Evolutionary conservation across 73 alveolate genomes (phyloP), one percentile per base, ranked within the genome.

Genomic region (Symbiodinium natans): DNA sequence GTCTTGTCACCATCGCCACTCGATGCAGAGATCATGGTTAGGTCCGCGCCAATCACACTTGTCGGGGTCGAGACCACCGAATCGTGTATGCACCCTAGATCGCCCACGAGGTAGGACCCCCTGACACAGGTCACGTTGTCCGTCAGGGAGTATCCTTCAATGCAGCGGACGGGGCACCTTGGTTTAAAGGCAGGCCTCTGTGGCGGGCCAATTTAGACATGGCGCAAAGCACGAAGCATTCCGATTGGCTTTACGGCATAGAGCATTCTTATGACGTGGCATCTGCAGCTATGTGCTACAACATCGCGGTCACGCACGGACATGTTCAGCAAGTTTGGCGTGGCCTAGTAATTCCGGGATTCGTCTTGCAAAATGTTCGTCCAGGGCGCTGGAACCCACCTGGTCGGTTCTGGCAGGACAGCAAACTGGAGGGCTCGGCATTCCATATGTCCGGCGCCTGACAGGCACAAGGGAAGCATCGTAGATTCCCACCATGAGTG

Each of bases 91-190:
- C 80, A 63, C 80, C 80, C 80, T 36, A 63, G 36, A n/a, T 25
- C 80, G 27, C 33, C 80, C 80, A 27, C 80, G 9, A 10, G 43
- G 31, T 74, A 74, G 84, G 42, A n/a, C 6, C 84, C 84, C 84
- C 41, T 74, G 1, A 23, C 15, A 33, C 84, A 74, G 27, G 84
- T 74, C 84, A 74, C 84, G 1, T 33, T n/a, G 84, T 43, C 84
- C 23, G 40, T n/a, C 43, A 74, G 27, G 42, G 41, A 15, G 84
- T 74, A 74, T 1, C 84, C 84, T 5, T n/a, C 84, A n/a, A 74
- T 11, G 84, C 84, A 74, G 19, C 25, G 13, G 43, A 74, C 84
- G 43, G 84, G 84, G 27, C 84, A 74, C 84, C 84, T 74, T 52
- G 71, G 71, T 52, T 15, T 0, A 6, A 52, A 5, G 23, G n/a